These are phyloP conservation scores for Thymus quinquecostatus DNA, from an alignment of 257 asterid genomes.

Conservation along the genomic window DNA sequence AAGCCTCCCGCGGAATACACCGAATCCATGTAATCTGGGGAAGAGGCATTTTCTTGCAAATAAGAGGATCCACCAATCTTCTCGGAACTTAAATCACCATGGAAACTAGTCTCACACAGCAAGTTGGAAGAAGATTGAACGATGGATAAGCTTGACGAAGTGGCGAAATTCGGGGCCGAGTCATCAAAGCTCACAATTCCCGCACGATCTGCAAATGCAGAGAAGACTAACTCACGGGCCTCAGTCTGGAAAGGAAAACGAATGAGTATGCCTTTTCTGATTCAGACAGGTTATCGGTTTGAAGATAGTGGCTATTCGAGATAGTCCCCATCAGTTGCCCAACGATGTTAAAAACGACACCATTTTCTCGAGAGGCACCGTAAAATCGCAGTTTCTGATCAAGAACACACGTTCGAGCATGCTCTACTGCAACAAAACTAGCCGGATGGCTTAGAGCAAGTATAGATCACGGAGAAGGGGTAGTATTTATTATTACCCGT, in stretches of 20 bases:
- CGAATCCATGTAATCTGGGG: conserved; percentile 60
- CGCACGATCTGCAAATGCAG: conserved; percentile 64
- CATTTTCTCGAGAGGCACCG: conserved; percentile 51
- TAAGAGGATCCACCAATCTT: conserved; percentile 40
- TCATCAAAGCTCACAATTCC: conserved; percentile 66
- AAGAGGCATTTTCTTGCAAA: conserved; percentile 40
- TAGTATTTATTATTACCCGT: conserved; percentile 19
- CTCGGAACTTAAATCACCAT: conserved; percentile 41
- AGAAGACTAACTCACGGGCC: conserved; percentile 57
- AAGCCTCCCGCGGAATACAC: conserved; percentile 47
- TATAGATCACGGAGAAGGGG: background rate
- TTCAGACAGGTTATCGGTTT: conserved; percentile 68
- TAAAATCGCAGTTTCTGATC: conserved; percentile 64
- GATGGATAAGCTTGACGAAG: conserved; percentile 39
- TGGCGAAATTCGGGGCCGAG: conserved; percentile 38
- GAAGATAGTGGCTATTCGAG: conserved; percentile 56
- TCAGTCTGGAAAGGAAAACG: conserved; percentile 56
- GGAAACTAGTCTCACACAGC: conserved; percentile 39
- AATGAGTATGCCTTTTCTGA: conserved; percentile 61
- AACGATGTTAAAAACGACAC: conserved; percentile 72
- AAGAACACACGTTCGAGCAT: conserved; percentile 81
- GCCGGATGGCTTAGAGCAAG: background rate
- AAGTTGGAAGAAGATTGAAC: conserved; percentile 45
- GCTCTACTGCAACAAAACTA: conserved; percentile 50
- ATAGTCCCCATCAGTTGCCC: conserved; percentile 76